Base-by-base conservation (phyloP, 1,284 basidiomycete genomes). In the Papiliotrema laurentii region DNA sequence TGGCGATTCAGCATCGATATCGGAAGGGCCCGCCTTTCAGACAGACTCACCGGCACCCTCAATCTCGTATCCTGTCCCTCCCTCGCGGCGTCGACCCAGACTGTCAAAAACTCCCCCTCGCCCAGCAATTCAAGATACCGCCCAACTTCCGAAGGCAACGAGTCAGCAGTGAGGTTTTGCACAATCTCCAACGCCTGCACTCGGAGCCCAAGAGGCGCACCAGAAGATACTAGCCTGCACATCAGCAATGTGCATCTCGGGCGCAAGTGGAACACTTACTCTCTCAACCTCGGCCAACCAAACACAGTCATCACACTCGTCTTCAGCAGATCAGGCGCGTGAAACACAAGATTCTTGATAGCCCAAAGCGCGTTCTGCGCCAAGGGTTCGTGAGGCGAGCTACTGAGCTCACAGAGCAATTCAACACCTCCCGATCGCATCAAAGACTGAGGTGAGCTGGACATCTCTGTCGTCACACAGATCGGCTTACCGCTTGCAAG, bases 281-380 rank as follows among this genome's bases (percentile, higher is more conserved):
- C 34, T 27, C 48, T 48, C 18, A 70, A 50, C 4, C 46, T 50
- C 1, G 66, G 61, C 85, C 87, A 89, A 0, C 81, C 81, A 5
- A 92, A 62, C 24, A 77, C 71, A 9, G 71, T 67, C 80, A 89
- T 85, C 10, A 89, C 79, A 41, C 77, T 72, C 28, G 71, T 72
- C 69, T 88, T 90, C 38, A 80, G 79, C 37, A 78, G 75, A 19
- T 77, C 71, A 2, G 70, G 73, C 24, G 82, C 81, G 61, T 84
- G 84, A 65, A 80, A 80, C 5, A 87, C 64, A 18, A 88, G 61
- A 63, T 91, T 92, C 70, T 88, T 89, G 42, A 90, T 72, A 0
- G 84, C 83, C 88, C 89, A 91, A 11, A 91, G 66, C 0, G 85
- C 82, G 55, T 83, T 87, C 36, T 84, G 65, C 11, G 80, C 75